A percentile compares a stretch with the other conserved stretches of the same genome.
Conservation (phyloP, 2,329 filamentous ascomycete species). For the Penicillium crustosum region DNA sequence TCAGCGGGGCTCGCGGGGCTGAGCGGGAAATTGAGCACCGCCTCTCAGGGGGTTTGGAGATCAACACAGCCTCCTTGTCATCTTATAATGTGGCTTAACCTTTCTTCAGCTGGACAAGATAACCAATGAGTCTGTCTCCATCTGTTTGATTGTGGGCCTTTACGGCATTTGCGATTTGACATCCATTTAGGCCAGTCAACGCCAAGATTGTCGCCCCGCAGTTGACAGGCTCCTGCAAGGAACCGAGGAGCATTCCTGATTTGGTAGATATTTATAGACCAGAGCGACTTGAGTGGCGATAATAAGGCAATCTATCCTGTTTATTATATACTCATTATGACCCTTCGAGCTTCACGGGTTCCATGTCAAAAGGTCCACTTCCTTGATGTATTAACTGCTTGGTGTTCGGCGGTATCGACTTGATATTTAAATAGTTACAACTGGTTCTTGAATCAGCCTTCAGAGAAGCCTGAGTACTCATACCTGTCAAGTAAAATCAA, state of each 20-base stretch:
- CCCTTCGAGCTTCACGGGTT: no score
- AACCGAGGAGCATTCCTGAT: slow-evolving; percentile 2
- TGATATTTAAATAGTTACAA: no score
- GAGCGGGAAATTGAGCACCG: slow-evolving; percentile 16
- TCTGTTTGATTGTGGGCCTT: not conserved
- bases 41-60: slow-evolving; percentile 8
- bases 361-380: not conserved
- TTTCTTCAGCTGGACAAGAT: not conserved
- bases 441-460: not conserved
- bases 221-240: not conserved
- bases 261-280: not conserved
- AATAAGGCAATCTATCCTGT: not conserved
- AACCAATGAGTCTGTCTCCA: not conserved
- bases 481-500: no score
- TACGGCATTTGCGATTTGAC: not conserved
- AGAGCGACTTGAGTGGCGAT: not conserved
- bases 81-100: slow-evolving; percentile 6
- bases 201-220: slow-evolving; percentile 3
- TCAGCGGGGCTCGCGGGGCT: slow-evolving; percentile 16
- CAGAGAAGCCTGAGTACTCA: no score
- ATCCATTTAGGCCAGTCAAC: not conserved
- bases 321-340: not conserved
- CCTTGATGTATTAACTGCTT: not conserved
- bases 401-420: not conserved
- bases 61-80: slow-evolving; percentile 17